Conservation (phyloP, 495 filamentous ascomycete genomes). For the Tuber melanosporum region DNA sequence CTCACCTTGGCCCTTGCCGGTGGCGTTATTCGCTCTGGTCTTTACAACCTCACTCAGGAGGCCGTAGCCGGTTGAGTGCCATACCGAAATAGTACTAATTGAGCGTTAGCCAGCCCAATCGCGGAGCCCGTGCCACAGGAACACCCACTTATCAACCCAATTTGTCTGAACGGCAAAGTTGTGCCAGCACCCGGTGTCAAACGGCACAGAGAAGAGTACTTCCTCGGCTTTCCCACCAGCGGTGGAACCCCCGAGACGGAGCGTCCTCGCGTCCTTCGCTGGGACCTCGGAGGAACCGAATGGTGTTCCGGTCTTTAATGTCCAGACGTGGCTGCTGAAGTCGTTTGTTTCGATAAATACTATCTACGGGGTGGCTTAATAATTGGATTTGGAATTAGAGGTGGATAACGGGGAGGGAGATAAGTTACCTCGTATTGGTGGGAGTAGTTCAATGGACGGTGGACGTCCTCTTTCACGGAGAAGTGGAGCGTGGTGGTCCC, state of each 20-base stretch:
- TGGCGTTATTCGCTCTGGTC: slow-evolving; percentile 49
- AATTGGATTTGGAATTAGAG: slow-evolving; percentile 43
- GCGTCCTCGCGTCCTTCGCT: slow-evolving; percentile 16
- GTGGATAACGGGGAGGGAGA: too few relatives aligned
- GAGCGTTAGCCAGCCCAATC: neutral
- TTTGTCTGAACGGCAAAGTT: slow-evolving; percentile 55
- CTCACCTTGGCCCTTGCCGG: slow-evolving; percentile 50
- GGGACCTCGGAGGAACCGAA: slow-evolving; percentile 14
- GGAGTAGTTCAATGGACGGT: slow-evolving; percentile 49
- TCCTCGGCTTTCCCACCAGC: slow-evolving; percentile 33
- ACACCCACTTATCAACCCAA: slow-evolving; percentile 49
- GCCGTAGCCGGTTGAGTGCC: slow-evolving; percentile 50
- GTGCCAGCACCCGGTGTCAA: slow-evolving; percentile 49
- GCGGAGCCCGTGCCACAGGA: neutral
- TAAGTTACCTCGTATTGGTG: slow-evolving; percentile 49
- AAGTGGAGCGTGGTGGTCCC: slow-evolving; percentile 54
- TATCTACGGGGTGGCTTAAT: slow-evolving; percentile 34
- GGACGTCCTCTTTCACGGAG: slow-evolving; percentile 48
- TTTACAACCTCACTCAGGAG: slow-evolving; percentile 48
- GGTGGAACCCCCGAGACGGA: slow-evolving; percentile 26
- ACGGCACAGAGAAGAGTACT: slow-evolving; percentile 45
- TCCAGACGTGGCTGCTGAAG: slow-evolving; percentile 54
- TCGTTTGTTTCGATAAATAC: slow-evolving; percentile 54
- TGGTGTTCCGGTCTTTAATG: slow-evolving; percentile 50
- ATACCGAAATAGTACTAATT: slow-evolving; percentile 51